phyloP scores from a whole-genome alignment of 768 basidiomycete genomes.

The Mycena floridula region DNA sequence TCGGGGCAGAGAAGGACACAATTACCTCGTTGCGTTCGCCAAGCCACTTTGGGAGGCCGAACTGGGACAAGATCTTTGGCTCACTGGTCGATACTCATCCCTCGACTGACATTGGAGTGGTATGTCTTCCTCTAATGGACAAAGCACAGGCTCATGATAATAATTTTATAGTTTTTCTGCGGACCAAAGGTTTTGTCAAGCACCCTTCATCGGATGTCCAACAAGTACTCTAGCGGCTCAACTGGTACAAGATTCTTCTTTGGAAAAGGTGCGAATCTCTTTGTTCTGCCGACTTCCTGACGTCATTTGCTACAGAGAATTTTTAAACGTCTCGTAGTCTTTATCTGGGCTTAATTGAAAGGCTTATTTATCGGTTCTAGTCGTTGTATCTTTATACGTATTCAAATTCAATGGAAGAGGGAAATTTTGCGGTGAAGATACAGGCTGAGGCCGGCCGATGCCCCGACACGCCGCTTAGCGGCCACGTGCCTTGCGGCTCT shows the following conservation, averaged over 20 bases:
- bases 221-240: slow-evolving; percentile 80
- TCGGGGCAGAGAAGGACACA: slow-evolving; percentile 87
- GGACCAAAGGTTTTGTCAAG: slow-evolving; percentile 70
- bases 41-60: slow-evolving; percentile 90
- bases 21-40: slow-evolving; percentile 85
- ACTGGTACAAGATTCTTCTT: slow-evolving; percentile 84
- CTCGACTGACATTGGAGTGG: slow-evolving; percentile 86
- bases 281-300: slow-evolving; percentile 1
- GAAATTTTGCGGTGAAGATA: no score
- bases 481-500: no score
- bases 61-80: slow-evolving; percentile 71
- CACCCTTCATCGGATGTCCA: slow-evolving; percentile 70
- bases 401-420: no score
- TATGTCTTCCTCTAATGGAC: slow-evolving; percentile 24
- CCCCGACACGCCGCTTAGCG: no score
- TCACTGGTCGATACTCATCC: slow-evolving; percentile 79
- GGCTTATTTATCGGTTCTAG: no score
- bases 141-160: neutral
- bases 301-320: slow-evolving; percentile 21
- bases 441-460: no score
- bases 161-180: slow-evolving; percentile 66
- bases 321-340: no score
- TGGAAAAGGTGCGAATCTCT: slow-evolving; percentile 64
- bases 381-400: no score
- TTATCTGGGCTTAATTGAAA: no score